phyloP scores from a whole-genome alignment of 2,329 filamentous ascomycete genomes.

The Claviceps pazoutovae region DNA sequence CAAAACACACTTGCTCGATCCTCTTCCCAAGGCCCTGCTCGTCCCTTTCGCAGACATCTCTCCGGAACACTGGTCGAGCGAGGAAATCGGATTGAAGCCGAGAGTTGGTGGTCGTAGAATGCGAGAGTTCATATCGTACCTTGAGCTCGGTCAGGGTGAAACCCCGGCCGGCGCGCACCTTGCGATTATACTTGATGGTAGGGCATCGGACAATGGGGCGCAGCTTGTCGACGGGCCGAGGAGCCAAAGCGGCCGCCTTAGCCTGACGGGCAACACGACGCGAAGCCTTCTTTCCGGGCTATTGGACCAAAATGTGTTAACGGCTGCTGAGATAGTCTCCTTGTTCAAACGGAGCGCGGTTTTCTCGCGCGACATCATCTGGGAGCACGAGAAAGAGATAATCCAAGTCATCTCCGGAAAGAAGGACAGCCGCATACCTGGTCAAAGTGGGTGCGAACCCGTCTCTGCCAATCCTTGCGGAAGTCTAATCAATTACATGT shows the following conservation, averaged over 20 bases:
- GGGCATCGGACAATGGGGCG: conserved; percentile 95
- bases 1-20: not conserved
- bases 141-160: conserved; percentile 97
- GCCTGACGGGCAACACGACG: conserved; percentile 81
- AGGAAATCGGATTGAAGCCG: not conserved
- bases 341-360: not conserved
- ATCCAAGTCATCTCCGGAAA: not conserved
- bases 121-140: conserved; percentile 40
- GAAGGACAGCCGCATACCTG: conserved; percentile 53
- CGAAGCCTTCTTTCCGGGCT: conserved; percentile 94
- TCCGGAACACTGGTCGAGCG: not conserved
- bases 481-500: conserved; percentile 51
- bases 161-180: conserved; percentile 88
- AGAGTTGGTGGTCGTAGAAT: not conserved
- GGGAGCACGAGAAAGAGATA: not conserved
- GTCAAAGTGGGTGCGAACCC: conserved; percentile 98
- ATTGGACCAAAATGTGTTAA: conserved; percentile 6
- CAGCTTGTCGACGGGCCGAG: conserved; percentile 93
- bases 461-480: conserved; percentile 99
- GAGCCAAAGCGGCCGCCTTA: conserved; percentile 91
- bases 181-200: conserved; percentile 98
- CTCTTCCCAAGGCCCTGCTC: too few species aligned
- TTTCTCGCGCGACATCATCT: not conserved
- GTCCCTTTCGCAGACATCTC: not conserved
- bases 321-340: not conserved